Conservation (phyloP, 148 eudicot genomes). For the Bassia scoparia region DNA sequence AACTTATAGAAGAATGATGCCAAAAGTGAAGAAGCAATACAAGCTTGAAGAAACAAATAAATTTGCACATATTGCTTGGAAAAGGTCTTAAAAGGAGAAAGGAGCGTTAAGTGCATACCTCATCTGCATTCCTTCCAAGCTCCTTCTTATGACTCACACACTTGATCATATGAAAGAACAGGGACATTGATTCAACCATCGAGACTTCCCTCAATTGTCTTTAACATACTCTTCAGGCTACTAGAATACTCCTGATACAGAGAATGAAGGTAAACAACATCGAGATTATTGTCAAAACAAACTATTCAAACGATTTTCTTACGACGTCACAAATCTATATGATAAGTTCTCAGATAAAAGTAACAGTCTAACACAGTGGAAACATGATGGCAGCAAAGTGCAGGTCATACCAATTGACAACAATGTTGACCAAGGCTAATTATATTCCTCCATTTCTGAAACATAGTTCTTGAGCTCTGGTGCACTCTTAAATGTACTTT, state of each 20-base stretch:
- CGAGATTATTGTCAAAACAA: slow-evolving; percentile 12
- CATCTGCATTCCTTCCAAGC: slow-evolving; percentile 87
- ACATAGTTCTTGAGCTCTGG: slow-evolving; percentile 82
- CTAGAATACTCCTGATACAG: slow-evolving; percentile 69
- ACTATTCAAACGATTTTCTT: no score
- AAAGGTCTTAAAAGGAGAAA: neutral
- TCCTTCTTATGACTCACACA: slow-evolving; percentile 77
- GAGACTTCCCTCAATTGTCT: slow-evolving; percentile 80
- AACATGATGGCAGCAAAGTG: neutral
- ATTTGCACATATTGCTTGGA: neutral
- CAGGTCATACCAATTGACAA: slow-evolving; percentile 73
- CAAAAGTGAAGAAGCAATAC: neutral
- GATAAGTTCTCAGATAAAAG: neutral
- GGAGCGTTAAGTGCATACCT: slow-evolving; percentile 43
- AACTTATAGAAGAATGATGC: neutral
- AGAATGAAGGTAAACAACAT: slow-evolving; percentile 26
- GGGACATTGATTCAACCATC: slow-evolving; percentile 90
- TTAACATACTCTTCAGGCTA: slow-evolving; percentile 84
- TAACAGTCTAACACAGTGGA: neutral
- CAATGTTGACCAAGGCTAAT: slow-evolving; percentile 97
- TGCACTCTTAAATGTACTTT: slow-evolving; percentile 78
- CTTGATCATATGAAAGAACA: slow-evolving; percentile 87
- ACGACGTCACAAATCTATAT: neutral
- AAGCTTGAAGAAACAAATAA: neutral
- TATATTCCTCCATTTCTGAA: slow-evolving; percentile 95